Base-by-base conservation (phyloP, 306 rosid genomes). In the Casuarina cunninghamiana region DNA sequence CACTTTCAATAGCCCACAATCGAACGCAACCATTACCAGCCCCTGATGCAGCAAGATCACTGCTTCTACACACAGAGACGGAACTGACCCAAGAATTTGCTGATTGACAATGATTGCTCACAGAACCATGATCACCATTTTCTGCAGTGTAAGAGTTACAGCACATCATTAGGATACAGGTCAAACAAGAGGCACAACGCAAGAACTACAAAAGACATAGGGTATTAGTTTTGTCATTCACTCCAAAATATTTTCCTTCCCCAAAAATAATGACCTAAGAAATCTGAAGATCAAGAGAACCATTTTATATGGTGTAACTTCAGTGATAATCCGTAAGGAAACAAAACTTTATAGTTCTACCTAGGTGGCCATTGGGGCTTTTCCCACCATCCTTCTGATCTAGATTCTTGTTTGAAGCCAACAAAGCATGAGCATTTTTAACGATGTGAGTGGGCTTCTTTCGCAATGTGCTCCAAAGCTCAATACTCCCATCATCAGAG, bases 11-110 rank as follows among this genome's bases (percentile, higher is more conserved):
- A 81, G 87, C 79, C 97, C 97, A 95, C 75, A 95, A 80, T 75
- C 89, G 88, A 77, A 95, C 93, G 42, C 73, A 89, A 42, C 99
- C 99, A 57, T 91, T 89, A 57, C 96, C 97, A n/a, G 97, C 99
- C 58, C 96, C 97, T 66, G 97, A 91, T 76, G 96, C 99, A 48
- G 93, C 96, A 80, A 95, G 93, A 76, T 95, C 99, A 77, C 97
- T 93, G 79, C 88, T 88, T 76, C 93, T 81, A 83, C 99, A 95
- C 73, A 87, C 90, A 41, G 87, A 57, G 51, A 93, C 85, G 6
- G 97, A 91, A 85, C 96, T 88, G 77, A 95, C 92, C 97, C 99
- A 95, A 15, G 97, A 93, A 72, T 72, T 73, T 66, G 86, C 91
- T 21, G 93, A 89, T 26, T 63, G 84, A 85, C 83, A 79, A 65